Evolutionary conservation across 2,329 filamentous ascomycete species (phyloP).

Genomic region (Neonectria punicea): DNA sequence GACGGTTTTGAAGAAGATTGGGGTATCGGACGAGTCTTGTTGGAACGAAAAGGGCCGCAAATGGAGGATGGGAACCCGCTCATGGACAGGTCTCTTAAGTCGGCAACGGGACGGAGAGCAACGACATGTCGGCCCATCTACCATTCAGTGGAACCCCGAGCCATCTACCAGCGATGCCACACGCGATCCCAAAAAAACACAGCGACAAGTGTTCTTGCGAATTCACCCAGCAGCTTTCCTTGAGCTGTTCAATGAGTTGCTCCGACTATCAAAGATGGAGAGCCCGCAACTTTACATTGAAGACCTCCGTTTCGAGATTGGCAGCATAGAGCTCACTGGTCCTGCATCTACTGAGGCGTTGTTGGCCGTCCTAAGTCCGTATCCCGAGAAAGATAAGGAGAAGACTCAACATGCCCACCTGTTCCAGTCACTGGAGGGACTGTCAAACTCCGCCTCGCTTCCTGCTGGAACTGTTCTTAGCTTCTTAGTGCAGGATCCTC

Average conservation of each 20-base stretch:
- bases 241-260: constrained; percentile 72
- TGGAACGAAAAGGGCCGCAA: constrained; percentile 74
- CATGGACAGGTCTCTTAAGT: constrained; percentile 62
- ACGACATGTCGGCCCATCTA: constrained; percentile 76
- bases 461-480: constrained; percentile 76
- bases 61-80: constrained; percentile 70
- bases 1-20: constrained; percentile 72
- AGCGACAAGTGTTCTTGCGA: constrained; percentile 71
- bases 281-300: constrained; percentile 72
- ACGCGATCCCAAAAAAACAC: constrained; percentile 36
- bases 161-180: constrained; percentile 41
- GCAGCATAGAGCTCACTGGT: constrained; percentile 66
- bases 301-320: constrained; percentile 75
- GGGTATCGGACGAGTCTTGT: constrained; percentile 67
- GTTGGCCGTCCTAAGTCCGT: constrained; percentile 71
- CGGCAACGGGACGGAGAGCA: constrained; percentile 63
- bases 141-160: constrained; percentile 77
- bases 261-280: constrained; percentile 66
- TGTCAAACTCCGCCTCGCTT: constrained; percentile 76
- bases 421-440: constrained; percentile 63
- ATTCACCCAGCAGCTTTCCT: constrained; percentile 85
- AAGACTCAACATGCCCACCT: constrained; percentile 55
- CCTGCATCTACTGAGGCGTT: constrained; percentile 85
- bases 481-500: constrained; percentile 82
- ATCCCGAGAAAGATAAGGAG: constrained; percentile 46